A percentile compares a stretch with the other conserved stretches of the same genome.
Evolutionary conservation across 2,329 filamentous ascomycete genomes (phyloP).

Genomic region (Diaporthe australafricana): DNA sequence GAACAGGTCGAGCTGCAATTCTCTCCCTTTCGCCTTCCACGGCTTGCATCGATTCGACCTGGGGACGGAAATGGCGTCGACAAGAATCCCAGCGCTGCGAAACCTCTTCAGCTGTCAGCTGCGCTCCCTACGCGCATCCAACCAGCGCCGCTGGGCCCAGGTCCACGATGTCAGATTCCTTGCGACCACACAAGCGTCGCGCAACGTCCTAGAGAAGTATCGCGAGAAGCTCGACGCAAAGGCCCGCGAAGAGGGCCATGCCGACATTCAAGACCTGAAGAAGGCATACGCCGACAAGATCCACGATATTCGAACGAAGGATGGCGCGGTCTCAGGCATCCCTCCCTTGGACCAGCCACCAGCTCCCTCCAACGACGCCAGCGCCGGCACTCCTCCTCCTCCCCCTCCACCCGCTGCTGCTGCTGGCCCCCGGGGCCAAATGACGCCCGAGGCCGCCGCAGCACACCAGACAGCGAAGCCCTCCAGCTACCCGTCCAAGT

Average conservation of each 20-base stretch:
- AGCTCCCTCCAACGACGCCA: not conserved
- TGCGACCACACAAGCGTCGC: conserved; percentile 78
- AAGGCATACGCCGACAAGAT: conserved; percentile 90
- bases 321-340: conserved; percentile 60
- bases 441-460: conserved; percentile 47
- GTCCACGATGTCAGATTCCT: conserved; percentile 94
- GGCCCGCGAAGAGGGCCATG: conserved; percentile 77
- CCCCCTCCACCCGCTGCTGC: too few species aligned
- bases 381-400: conserved; percentile 36
- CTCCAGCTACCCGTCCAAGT: conserved; percentile 42
- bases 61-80: conserved; percentile 57
- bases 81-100: conserved; percentile 61
- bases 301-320: conserved; percentile 73
- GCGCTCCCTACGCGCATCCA: conserved; percentile 48
- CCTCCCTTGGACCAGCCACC: conserved; percentile 4
- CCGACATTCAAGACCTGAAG: conserved; percentile 80
- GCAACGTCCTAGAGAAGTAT: conserved; percentile 85
- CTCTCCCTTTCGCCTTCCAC: not conserved
- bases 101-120: conserved; percentile 52
- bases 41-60: not conserved
- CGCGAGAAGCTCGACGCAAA: conserved; percentile 82
- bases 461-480: conserved; percentile 37
- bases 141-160: conserved; percentile 88
- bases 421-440: conserved; percentile 32
- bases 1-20: not conserved